Conservation (phyloP, 2,329 filamentous ascomycete species). For the Diaporthe citri region DNA sequence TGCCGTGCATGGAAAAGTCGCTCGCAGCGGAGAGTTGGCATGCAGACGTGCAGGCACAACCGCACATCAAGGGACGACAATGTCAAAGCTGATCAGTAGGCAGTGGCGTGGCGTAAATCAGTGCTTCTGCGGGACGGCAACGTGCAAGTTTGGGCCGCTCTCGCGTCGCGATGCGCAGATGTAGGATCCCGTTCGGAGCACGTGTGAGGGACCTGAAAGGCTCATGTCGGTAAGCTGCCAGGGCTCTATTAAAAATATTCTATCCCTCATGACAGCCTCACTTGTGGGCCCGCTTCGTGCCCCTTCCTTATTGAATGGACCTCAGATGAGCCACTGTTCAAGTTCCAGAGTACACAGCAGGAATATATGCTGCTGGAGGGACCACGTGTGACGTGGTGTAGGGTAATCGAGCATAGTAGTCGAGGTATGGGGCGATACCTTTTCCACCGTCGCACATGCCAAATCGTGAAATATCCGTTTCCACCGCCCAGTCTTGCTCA, state of each 20-base stretch:
- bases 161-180: background rate
- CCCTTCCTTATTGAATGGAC: background rate
- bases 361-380: too few species aligned
- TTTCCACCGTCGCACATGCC: background rate
- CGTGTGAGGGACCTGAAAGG: too few species aligned
- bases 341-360: background rate
- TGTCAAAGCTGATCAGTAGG: background rate
- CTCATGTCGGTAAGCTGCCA: background rate
- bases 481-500: background rate
- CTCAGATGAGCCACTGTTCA: background rate
- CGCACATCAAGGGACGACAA: background rate
- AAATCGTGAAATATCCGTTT: background rate
- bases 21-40: background rate
- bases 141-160: background rate
- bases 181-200: background rate
- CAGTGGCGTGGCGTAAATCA: background rate
- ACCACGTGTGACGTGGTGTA: background rate
- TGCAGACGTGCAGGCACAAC: background rate
- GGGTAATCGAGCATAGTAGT: background rate
- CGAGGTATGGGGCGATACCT: background rate
- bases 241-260: background rate
- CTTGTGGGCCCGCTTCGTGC: background rate
- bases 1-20: background rate
- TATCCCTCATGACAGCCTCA: background rate
- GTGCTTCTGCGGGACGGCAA: background rate